phyloP scores from a whole-genome alignment of 2,329 filamentous ascomycete species.

The Fusarium equiseti region DNA sequence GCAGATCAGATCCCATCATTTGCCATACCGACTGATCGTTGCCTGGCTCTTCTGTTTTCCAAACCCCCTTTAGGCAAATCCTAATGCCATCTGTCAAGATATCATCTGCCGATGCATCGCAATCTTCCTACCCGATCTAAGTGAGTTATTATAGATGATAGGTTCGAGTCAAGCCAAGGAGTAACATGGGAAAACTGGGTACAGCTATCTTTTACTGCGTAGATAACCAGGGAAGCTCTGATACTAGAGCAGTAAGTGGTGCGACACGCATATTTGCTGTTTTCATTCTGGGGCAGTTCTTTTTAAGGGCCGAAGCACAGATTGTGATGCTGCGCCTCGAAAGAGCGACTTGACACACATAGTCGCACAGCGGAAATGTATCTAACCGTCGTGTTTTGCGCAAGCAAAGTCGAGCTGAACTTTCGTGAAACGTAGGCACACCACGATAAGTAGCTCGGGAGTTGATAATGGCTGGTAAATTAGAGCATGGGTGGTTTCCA shows the following conservation, averaged over 20 bases:
- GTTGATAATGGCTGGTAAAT: neutral
- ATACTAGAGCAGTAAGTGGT: conserved; percentile 13
- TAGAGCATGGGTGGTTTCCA: neutral
- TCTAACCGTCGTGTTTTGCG: conserved; percentile 7
- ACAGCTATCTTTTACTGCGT: neutral
- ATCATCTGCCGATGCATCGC: conserved; percentile 9
- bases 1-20: conserved; percentile 34
- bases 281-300: conserved; percentile 4
- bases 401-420: conserved; percentile 31
- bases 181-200: neutral
- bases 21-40: conserved; percentile 26
- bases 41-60: neutral
- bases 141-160: conserved; percentile 1
- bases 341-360: neutral
- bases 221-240: conserved; percentile 1
- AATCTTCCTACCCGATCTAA: neutral
- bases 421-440: conserved; percentile 23
- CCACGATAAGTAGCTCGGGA: conserved; percentile 9
- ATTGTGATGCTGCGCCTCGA: conserved; percentile 16
- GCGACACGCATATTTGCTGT: neutral
- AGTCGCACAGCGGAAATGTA: neutral
- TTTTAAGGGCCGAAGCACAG: conserved; percentile 24
- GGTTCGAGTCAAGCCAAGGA: neutral
- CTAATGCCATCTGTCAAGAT: conserved; percentile 4
- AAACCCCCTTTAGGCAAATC: neutral